Evolutionary conservation across 768 basidiomycete genomes (phyloP), one percentile per base, ranked within the genome.

Genomic region (Mycena alexandri): DNA sequence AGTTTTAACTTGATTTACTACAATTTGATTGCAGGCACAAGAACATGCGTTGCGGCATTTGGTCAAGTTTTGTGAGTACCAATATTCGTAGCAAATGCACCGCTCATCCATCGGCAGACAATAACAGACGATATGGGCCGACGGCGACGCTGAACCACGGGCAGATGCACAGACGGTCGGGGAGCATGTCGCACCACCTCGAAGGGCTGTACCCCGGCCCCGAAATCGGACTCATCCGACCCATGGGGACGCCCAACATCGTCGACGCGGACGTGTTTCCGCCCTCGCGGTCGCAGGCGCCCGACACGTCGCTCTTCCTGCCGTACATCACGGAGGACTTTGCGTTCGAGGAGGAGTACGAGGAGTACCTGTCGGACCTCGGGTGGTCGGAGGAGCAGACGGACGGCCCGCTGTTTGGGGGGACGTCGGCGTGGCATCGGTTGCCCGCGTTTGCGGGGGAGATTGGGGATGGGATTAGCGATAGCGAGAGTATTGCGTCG

Each of bases 281-380:
- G 25, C 98, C 98, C 0, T 85, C 91, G 29, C 93, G 95, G 36
- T 92, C 93, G 46, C 93, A 93, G 73, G 92, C 93, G 1, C 90
- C 92, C 0, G 92, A 94, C 75, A 89, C 92, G 13, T 90, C 89
- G 16, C 90, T 92, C 50, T 94, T 95, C 81, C 83, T 95, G 22
- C 94, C 95, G 17, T 98, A 95, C 76, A 95, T 93, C 44, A 91
- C 94, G 2, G 97, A 99, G 76, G 93, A 95, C 72, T 92, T 94
- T 65, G 95, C 95, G 0, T 96, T 96, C 71, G 96, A 98, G 74
- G 94, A 95, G 75, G 96, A 98, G 74, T 99, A 98, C 74, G 96
- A 98, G 77, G 96, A 97, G 74, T 95, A 97, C 72, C 82, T 99
- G 29, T 93, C 91, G n/a, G 94, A 94, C 74, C 81, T 96, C 24